phyloP scores from a whole-genome alignment of 768 basidiomycete species.

The Chalciporus sphaerocephalus region DNA sequence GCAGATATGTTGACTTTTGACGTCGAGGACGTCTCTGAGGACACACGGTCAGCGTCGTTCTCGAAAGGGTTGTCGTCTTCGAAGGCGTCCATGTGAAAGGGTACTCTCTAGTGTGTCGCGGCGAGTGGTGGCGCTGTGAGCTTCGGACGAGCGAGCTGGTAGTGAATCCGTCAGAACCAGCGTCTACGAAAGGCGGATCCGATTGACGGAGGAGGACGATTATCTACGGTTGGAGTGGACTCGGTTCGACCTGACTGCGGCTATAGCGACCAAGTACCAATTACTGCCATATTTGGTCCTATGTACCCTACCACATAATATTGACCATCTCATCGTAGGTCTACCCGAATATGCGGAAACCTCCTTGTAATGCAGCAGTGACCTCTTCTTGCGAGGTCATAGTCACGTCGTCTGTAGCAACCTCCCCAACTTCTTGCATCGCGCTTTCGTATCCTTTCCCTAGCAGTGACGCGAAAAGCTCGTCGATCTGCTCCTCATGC shows the following conservation, averaged over 20 bases:
- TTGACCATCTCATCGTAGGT: no score
- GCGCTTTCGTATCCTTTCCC: conserved; percentile 63
- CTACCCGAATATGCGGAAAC: conserved; percentile 62
- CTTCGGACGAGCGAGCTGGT: conserved; percentile 1
- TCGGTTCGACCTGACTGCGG: not conserved
- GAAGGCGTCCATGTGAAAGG: conserved; percentile 33
- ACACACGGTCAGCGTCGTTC: conserved; percentile 35
- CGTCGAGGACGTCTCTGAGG: conserved; percentile 35
- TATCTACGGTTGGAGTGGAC: not conserved
- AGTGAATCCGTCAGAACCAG: not conserved
- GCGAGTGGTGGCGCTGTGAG: not conserved
- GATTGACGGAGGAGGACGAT: not conserved
- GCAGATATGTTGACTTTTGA: conserved; percentile 40
- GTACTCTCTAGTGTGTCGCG: not conserved
- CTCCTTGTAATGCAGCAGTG: conserved; percentile 35
- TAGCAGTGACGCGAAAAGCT: conserved; percentile 83
- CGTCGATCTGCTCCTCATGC: conserved; percentile 97
- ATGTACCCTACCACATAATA: conserved; percentile 5
- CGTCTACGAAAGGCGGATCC: no score
- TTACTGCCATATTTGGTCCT: conserved; percentile 26
- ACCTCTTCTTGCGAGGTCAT: conserved; percentile 29
- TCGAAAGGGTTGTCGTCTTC: conserved; percentile 71
- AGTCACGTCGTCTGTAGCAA: conserved; percentile 24
- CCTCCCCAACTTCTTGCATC: conserved; percentile 24
- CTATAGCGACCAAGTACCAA: conserved; percentile 5